These are phyloP conservation scores for Mesembryanthemum crystallinum DNA, from an alignment of 148 eudicot genomes.

Conservation along the genomic window DNA sequence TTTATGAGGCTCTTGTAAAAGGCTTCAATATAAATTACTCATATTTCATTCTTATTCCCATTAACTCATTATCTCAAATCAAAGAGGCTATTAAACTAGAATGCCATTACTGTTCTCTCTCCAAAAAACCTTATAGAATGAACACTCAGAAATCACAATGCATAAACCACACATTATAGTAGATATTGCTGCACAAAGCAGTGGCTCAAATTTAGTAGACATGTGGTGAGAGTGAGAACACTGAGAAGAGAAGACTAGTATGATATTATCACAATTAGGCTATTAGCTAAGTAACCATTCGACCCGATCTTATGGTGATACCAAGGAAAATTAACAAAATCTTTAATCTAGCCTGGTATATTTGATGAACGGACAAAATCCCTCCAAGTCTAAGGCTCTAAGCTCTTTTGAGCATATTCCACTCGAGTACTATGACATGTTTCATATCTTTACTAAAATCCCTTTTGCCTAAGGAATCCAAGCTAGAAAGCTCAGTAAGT, in stretches of 20 bases:
- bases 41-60: neutral
- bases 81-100: neutral
- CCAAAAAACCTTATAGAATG: neutral
- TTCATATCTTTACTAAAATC: neutral
- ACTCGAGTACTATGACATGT: neutral
- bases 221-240: too few relatives aligned
- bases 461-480: too few relatives aligned
- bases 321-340: neutral
- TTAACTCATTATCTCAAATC: neutral
- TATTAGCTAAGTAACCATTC: neutral
- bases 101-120: neutral
- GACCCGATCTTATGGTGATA: too few relatives aligned
- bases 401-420: neutral
- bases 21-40: neutral
- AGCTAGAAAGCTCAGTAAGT: neutral
- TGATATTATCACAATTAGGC: too few relatives aligned
- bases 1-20: neutral
- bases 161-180: neutral
- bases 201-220: neutral
- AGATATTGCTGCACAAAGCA: neutral
- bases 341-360: neutral
- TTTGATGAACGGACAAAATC: neutral
- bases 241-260: too few relatives aligned
- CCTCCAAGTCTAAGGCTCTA: neutral
- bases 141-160: neutral